Base-by-base conservation (phyloP, 495 filamentous ascomycete genomes). In the Aspergillus biplanus region DNA sequence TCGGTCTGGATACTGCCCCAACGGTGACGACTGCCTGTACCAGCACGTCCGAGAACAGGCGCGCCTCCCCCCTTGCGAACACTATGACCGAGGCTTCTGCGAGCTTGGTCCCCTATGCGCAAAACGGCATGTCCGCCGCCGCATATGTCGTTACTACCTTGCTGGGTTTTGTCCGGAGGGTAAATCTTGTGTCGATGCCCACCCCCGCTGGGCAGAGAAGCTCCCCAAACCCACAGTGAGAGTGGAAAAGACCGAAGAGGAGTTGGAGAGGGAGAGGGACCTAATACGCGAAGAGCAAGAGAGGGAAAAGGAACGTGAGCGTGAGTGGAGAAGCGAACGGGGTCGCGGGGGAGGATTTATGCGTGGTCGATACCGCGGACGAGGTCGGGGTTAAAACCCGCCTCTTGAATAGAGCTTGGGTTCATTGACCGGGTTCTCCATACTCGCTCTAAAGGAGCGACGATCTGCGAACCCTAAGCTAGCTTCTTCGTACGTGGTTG, bases 1-100 rank as follows among this genome's bases (percentile, higher is more conserved):
- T 15, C 88, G 92, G 62, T 91, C 92, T 71, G 92, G 90, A 59
- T 97, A 94, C 77, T 99, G 95, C 77, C 89, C 89, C 68, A 96
- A 97, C 75, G 93, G 93, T 67, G 94, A 97, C 75, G 95, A 97
- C 78, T 99, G 95, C 70, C 83, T 97, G 6, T 99, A 97, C 71
- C 86, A 97, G 32, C 95, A 99, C 77, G 90, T 97, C 67, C 91
- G 95, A 61, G 92, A 95, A 18, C 86, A 89, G 52, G 85, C 84
- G 21, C 86, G 88, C 61, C 81, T 96, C 6, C 90, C 95, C 6
- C 87, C 92, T 0, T 99, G 95, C 68, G 93, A 93, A 59, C 91
- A 96, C 76, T 99, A 97, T 78, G 92, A 97, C 57, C 86, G 87
- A n/a, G 95, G 95, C 2, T 98, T 97, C 77, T 98, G 96, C 66